phyloP scores from a whole-genome alignment of 352 stramenopile genomes.

The Blastocystis sp. region DNA sequence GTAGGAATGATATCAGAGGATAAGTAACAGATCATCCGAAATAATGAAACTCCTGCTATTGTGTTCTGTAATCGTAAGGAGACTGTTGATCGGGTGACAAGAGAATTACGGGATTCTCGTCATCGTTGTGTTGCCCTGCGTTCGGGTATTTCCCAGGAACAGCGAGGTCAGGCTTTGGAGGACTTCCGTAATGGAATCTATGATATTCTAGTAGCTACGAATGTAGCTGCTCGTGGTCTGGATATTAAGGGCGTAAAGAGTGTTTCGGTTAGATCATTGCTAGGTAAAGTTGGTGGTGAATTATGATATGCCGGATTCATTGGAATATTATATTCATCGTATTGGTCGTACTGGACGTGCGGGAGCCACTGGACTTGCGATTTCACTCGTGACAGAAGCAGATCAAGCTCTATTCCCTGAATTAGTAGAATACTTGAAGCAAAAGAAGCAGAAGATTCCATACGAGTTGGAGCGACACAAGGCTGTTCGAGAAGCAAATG shows the following conservation, averaged over 20 bases:
- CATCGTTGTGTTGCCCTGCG: conserved; percentile 72
- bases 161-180: conserved; percentile 82
- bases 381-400: conserved; percentile 91
- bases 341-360: conserved; percentile 94
- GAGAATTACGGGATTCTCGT: neutral
- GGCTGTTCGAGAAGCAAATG: conserved; percentile 66
- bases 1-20: conserved; percentile 59
- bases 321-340: conserved; percentile 94
- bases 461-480: conserved; percentile 81
- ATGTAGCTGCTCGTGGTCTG: conserved; percentile 77
- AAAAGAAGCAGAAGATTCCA: conserved; percentile 84
- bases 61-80: conserved; percentile 99
- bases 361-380: conserved; percentile 88
- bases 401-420: conserved; percentile 92
- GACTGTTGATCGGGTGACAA: conserved; percentile 75
- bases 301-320: conserved; percentile 92
- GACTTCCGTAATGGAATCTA: conserved; percentile 71
- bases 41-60: conserved; percentile 77
- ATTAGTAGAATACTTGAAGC: conserved; percentile 88
- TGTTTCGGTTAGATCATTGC: neutral
- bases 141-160: conserved; percentile 89
- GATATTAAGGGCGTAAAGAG: conserved; percentile 81
- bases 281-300: conserved; percentile 95
- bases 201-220: conserved; percentile 70
- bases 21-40: conserved; percentile 77